Base-by-base conservation (phyloP, 2,329 filamentous ascomycete genomes). In the Trichoderma atroviride region DNA sequence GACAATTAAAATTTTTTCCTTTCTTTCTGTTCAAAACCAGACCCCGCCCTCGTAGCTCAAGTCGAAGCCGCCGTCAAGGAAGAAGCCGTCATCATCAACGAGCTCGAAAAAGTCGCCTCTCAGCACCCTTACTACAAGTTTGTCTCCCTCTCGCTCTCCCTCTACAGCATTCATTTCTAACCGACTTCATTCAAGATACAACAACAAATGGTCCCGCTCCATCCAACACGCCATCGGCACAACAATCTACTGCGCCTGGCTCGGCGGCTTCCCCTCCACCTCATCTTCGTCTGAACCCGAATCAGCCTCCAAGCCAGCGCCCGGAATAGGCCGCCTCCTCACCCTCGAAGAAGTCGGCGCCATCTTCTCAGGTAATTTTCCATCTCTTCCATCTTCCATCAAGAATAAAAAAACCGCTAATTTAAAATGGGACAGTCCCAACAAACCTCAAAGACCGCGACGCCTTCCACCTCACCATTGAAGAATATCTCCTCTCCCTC, bases 81-180 rank as follows among this genome's bases (percentile, higher is more conserved):
- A 43, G 89, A 97, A 79, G 86, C 92, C 68, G 83, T 88, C 59
- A 91, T 90, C 56, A 86, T 97, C 57, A 82, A 84, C 69, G 88
- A 90, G 73, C 87, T 99, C 56, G 87, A 88, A 71, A 81, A 85
- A 67, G 87, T 92, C 67, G 93, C 94, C 2, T 94, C 93, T 31
- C 87, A 92, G 78, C 91, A 96, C 76, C 95, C 96, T 0, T 99
- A 98, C 85, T 99, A 98, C 89, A 97, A 97, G 87, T 97, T 27
- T 5, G 50, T 40, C 24, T 35, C 31, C 10, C 13, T 10, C 24
- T 24, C 47, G 13, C n/a, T 14, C 22, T 6, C 14, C 1, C 27
- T 22, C 14, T 16, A 9, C 14, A 31, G 22, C 22, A 47, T 29
- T 27, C 22, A 47, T 29, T 27, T n/a, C 27, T 14, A 27, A 35